Evolutionary conservation across 2,329 filamentous ascomycete species (phyloP), one percentile per base, ranked within the genome.

Genomic region (Colletotrichum simmondsii): DNA sequence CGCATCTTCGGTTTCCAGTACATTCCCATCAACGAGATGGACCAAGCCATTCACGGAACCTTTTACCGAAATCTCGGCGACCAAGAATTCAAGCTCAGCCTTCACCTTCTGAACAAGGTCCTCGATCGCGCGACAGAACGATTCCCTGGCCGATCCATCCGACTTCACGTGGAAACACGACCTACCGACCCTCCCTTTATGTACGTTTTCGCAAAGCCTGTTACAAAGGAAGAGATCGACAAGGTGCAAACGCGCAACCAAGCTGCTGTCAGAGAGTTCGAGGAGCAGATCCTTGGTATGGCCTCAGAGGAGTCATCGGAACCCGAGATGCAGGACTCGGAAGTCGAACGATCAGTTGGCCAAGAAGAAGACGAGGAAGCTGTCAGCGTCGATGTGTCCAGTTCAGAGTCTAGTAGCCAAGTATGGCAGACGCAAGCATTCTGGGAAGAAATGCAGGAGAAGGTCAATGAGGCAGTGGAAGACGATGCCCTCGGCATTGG

Each of bases 1-100:
- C 93, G 95, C 68, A 97, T 99, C 62, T 99, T 99, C 80, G 97
- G 97, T 6, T 99, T 99, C 82, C 97, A 99, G 82, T 99, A 99
- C 80, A 89, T 99, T 73, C 92, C 92, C 72, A 84, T 98, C 16
- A 81, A 90, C 4, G 97, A 99, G 79, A 95, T 99, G 93, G 97
- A 99, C 80, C 80, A 87, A n/a, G 90, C 94, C 0, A 83, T 99
- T n/a, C 97, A 99, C 80, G 95, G 95, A 26, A 92, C 94, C 63
- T 87, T 95, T 77, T 86, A 86, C 0, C 80, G 78, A 22, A 79
- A 83, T 1, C 83, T 97, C 6, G 97, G 97, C 26, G 92, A 98
- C 78, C 85, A 89, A 59, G 97, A 99, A 80, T 98, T 98, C 84
- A 93, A 92, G 79, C 82, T 94, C 35, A 98, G 95, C 82, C 78